A percentile compares a stretch with the other conserved stretches of the same genome.
phyloP scores from a whole-genome alignment of 331 rosid genomes.

The Cydonia oblonga region DNA sequence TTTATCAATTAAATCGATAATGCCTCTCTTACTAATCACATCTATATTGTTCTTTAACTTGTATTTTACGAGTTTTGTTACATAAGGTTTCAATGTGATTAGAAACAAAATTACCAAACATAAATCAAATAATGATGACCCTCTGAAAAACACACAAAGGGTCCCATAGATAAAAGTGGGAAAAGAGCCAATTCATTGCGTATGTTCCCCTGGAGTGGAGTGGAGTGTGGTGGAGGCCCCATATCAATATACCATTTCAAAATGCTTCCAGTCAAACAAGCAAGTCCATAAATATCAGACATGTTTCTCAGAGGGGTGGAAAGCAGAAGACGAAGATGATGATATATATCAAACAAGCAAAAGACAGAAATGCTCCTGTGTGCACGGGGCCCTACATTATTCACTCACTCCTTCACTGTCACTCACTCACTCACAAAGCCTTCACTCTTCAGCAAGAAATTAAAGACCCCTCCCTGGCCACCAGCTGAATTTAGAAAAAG shows the following conservation, averaged over 20 bases:
- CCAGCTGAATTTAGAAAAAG: slow-evolving; percentile 16
- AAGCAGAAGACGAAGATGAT: slow-evolving; percentile 15
- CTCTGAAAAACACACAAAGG: neutral
- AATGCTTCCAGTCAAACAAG: slow-evolving; percentile 69
- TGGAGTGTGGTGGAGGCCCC: slow-evolving; percentile 6
- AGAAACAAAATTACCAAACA: no score
- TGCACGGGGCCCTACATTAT: slow-evolving; percentile 56
- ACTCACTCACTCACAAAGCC: slow-evolving; percentile 18
- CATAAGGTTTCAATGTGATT: no score
- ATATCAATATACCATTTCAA: slow-evolving; percentile 10
- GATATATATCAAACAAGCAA: slow-evolving; percentile 25
- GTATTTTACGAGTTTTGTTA: no score
- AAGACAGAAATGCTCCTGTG: slow-evolving; percentile 31
- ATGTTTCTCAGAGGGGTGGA: slow-evolving; percentile 52
- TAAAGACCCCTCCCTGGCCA: slow-evolving; percentile 65
- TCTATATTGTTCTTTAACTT: no score
- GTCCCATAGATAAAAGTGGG: neutral
- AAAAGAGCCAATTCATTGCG: neutral
- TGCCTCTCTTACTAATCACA: no score
- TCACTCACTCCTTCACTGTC: slow-evolving; percentile 10
- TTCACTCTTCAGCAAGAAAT: slow-evolving; percentile 16
- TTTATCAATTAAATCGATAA: no score
- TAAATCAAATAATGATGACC: neutral
- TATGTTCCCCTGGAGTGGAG: neutral
- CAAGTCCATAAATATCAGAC: slow-evolving; percentile 59